Conservation (phyloP, 352 stramenopile species). For the Pythium periplocum region DNA sequence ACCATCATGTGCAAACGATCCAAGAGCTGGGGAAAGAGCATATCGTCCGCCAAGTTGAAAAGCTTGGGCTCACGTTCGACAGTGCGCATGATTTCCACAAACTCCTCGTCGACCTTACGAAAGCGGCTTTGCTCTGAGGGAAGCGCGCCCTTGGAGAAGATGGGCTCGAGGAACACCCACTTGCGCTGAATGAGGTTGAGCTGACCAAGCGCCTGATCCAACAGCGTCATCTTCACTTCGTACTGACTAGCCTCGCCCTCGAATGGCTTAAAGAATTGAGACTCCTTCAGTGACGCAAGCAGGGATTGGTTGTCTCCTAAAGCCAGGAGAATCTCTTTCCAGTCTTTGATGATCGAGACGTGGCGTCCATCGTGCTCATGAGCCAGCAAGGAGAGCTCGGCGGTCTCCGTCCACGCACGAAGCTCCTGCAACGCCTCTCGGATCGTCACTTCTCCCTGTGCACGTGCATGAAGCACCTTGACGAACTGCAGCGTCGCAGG, state of each 20-base stretch:
- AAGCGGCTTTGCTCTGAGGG: constrained; percentile 90
- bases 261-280: constrained; percentile 95
- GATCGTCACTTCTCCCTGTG: constrained; percentile 93
- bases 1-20: constrained; percentile 82
- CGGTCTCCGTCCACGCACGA: constrained; percentile 89
- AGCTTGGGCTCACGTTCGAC: constrained; percentile 88
- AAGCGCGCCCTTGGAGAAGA: constrained; percentile 93
- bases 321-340: constrained; percentile 93
- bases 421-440: constrained; percentile 93
- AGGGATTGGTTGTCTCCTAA: constrained; percentile 95
- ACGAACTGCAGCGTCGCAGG: constrained; percentile 89
- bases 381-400: constrained; percentile 82
- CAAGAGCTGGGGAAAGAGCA: constrained; percentile 85
- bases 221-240: constrained; percentile 85
- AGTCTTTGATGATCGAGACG: constrained; percentile 94
- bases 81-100: constrained; percentile 89
- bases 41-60: constrained; percentile 90
- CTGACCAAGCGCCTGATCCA: constrained; percentile 78
- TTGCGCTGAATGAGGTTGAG: constrained; percentile 93
- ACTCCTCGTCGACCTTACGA: constrained; percentile 91
- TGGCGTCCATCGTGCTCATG: constrained; percentile 79
- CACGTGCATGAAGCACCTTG: constrained; percentile 88
- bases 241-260: constrained; percentile 88
- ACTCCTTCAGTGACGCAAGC: constrained; percentile 93
- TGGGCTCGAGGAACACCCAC: constrained; percentile 96